Conservation (phyloP, 768 basidiomycete species). For the Xanthoconium purpureum region DNA sequence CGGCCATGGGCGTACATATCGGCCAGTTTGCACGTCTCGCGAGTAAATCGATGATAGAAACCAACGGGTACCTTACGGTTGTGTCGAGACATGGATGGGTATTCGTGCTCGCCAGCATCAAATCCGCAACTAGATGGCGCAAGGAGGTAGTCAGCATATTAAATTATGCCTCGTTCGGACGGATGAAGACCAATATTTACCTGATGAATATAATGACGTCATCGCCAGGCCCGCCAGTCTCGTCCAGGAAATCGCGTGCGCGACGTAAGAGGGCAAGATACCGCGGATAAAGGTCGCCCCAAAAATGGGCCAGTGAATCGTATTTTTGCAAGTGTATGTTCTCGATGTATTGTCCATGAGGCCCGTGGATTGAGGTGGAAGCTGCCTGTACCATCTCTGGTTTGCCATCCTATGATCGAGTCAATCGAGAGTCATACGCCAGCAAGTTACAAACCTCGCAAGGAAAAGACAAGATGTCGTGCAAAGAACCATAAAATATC, state of each 20-base stretch:
- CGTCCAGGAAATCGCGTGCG: conserved; percentile 68
- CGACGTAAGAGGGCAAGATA: conserved; percentile 58
- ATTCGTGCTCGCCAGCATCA: conserved; percentile 93
- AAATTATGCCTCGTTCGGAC: not conserved
- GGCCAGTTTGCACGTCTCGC: conserved; percentile 64
- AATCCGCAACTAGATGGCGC: conserved; percentile 71
- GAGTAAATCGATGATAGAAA: conserved; percentile 83
- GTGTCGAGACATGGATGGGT: conserved; percentile 88
- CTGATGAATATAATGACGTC: conserved; percentile 87
- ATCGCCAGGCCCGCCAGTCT: conserved; percentile 60
- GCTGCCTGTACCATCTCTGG: conserved; percentile 77
- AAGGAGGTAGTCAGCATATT: not conserved
- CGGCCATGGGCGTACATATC: conserved; percentile 63
- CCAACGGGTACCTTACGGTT: conserved; percentile 82
- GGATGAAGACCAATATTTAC: conserved; percentile 35
- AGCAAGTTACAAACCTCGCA: conserved; percentile 62
- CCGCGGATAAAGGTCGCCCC: conserved; percentile 56
- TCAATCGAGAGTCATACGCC: not conserved
- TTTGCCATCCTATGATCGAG: conserved; percentile 68
- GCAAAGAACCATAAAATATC: conserved; percentile 89
- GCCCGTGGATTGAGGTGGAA: conserved; percentile 39
- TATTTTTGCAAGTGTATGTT: conserved; percentile 19
- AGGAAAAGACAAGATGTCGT: conserved; percentile 89
- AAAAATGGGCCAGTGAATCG: conserved; percentile 9
- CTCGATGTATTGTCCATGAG: conserved; percentile 30